A percentile compares a stretch with the other conserved stretches of the same genome.
phyloP scores from a whole-genome alignment of 2,329 filamentous ascomycete genomes.

The Dendrostoma leiphaemia region DNA sequence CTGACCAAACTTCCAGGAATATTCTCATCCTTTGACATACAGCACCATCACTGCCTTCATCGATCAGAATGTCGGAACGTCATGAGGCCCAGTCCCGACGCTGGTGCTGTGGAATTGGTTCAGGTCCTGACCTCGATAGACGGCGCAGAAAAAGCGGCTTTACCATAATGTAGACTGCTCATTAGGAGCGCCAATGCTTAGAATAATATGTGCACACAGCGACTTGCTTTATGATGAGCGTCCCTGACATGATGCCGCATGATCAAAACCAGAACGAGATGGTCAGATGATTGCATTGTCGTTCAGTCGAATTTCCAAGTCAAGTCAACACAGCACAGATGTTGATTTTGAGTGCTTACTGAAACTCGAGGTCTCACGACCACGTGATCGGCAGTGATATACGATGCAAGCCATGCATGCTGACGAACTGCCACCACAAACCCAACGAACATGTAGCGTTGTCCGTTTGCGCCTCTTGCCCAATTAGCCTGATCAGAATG shows the following conservation, averaged over 20 bases:
- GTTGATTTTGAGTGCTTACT: slow-evolving; percentile 9
- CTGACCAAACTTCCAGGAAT: slow-evolving; percentile 5
- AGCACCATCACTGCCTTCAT: slow-evolving; percentile 13
- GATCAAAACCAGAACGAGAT: neutral
- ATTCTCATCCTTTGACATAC: slow-evolving; percentile 18
- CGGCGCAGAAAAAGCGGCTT: no score
- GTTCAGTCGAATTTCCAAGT: no score
- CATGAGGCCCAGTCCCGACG: neutral
- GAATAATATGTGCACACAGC: no score
- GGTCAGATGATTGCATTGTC: neutral
- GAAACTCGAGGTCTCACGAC: neutral
- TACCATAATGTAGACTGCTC: no score
- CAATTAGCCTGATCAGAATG: no score
- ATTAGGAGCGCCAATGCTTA: no score
- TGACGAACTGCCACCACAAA: neutral
- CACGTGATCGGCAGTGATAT: neutral
- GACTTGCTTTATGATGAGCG: no score
- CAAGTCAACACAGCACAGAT: no score
- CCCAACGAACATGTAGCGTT: neutral
- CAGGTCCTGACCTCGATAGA: no score
- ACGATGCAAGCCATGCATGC: neutral
- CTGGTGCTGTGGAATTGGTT: neutral
- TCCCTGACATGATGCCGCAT: neutral
- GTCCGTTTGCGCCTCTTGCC: no score
- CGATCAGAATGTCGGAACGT: slow-evolving; percentile 6